phyloP scores from a whole-genome alignment of 202 grass and related monocot species.

The Saccharum hybrid region DNA sequence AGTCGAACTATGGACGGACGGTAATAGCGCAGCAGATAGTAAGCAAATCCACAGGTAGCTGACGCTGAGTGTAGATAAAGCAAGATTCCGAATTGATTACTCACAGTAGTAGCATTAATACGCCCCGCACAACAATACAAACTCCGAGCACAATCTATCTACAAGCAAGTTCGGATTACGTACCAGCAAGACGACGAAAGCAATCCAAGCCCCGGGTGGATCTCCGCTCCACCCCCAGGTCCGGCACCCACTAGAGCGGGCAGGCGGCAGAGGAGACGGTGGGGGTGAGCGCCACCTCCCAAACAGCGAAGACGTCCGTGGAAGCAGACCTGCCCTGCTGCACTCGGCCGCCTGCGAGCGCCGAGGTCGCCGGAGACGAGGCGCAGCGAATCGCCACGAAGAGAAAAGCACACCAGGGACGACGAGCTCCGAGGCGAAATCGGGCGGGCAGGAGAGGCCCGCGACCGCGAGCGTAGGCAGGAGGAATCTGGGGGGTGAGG shows the following conservation, averaged over 20 bases:
- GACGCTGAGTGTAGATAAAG: background rate
- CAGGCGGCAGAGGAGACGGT: background rate
- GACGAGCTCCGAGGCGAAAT: background rate
- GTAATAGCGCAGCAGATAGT: background rate
- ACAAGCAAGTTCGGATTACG: background rate
- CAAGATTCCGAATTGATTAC: slow-evolving; percentile 25
- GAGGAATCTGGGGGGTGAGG: slow-evolving; percentile 22
- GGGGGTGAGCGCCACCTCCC: background rate
- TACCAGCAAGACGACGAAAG: slow-evolving; percentile 1
- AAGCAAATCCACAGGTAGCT: background rate
- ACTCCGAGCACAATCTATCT: background rate
- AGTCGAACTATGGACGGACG: background rate
- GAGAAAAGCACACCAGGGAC: background rate
- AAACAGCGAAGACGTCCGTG: background rate
- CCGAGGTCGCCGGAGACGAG: slow-evolving; percentile 13
- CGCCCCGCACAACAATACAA: background rate
- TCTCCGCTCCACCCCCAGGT: slow-evolving; percentile 6
- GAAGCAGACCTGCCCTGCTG: background rate
- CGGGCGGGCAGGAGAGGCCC: background rate
- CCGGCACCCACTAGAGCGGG: background rate
- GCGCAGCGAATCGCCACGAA: background rate
- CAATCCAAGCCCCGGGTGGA: background rate
- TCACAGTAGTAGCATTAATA: background rate
- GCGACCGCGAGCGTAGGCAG: background rate
- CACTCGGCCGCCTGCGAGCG: background rate